Evolutionary conservation across 768 basidiomycete species (phyloP).

Genomic region (Paxillus involutus): DNA sequence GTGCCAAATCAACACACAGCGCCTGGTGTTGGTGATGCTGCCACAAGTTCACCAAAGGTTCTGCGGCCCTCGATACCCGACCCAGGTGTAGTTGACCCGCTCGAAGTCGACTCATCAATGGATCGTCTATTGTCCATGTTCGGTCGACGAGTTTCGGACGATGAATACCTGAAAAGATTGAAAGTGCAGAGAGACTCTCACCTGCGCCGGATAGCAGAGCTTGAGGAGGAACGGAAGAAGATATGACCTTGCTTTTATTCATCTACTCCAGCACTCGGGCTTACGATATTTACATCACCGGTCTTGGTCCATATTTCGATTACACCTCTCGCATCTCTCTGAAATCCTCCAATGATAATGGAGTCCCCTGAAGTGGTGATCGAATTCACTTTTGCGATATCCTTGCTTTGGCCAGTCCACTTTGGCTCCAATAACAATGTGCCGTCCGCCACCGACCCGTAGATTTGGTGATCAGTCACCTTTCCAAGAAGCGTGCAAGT

Average conservation of each 20-base stretch:
- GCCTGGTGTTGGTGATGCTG: background rate
- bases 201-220: slow-evolving; percentile 54
- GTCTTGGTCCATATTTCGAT: slow-evolving; percentile 57
- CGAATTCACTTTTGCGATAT: slow-evolving; percentile 65
- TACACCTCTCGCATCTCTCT: slow-evolving; percentile 53
- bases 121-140: slow-evolving; percentile 38
- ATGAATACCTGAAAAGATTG: slow-evolving; percentile 66
- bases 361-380: slow-evolving; percentile 47
- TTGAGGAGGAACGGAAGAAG: slow-evolving; percentile 31
- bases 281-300: background rate
- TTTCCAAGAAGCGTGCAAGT: slow-evolving; percentile 64
- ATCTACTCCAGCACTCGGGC: background rate
- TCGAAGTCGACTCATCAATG: slow-evolving; percentile 17
- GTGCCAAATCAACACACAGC: background rate
- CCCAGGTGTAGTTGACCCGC: slow-evolving; percentile 12
- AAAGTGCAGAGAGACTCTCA: slow-evolving; percentile 55
- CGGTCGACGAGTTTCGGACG: slow-evolving; percentile 57
- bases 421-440: slow-evolving; percentile 40
- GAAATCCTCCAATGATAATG: slow-evolving; percentile 64
- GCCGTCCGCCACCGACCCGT: slow-evolving; percentile 36
- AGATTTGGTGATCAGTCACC: slow-evolving; percentile 49
- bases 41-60: slow-evolving; percentile 3
- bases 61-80: slow-evolving; percentile 4
- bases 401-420: slow-evolving; percentile 46
- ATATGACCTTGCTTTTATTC: background rate